Percentiles rank a stretch among this genome's conserved stretches.
Evolutionary conservation across 2,329 filamentous ascomycete genomes (phyloP).

Genomic region (Phialophora verrucosa): DNA sequence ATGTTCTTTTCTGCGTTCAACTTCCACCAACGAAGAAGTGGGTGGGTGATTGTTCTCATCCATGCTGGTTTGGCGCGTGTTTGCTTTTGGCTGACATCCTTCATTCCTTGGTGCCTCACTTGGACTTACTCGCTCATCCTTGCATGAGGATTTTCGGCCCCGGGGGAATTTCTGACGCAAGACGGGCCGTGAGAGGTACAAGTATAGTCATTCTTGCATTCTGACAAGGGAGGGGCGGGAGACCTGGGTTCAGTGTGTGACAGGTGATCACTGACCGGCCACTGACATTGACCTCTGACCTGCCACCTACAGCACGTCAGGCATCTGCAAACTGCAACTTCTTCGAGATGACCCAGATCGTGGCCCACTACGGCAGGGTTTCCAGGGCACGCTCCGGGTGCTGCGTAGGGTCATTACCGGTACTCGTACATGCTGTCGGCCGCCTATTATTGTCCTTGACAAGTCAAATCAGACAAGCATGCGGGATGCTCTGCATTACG

Average conservation of each 20-base stretch:
- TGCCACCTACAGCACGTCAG: background rate
- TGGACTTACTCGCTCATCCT: background rate
- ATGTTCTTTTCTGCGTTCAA: background rate
- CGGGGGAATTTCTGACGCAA: background rate
- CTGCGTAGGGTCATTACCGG: background rate
- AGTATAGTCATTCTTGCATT: background rate
- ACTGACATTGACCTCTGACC: background rate
- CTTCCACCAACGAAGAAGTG: background rate
- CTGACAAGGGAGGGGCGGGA: background rate
- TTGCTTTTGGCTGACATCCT: background rate
- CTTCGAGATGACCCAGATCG: background rate
- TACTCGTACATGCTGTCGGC: background rate
- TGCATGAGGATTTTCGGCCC: background rate
- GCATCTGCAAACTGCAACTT: background rate
- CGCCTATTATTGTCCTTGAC: background rate
- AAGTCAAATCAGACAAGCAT: background rate
- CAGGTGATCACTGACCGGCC: background rate
- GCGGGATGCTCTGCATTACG: background rate
- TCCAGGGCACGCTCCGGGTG: background rate
- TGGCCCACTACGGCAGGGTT: background rate
- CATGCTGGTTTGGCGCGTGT: background rate
- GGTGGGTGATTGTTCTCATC: background rate
- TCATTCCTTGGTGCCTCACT: background rate
- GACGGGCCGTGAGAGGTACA: background rate
- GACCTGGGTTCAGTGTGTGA: background rate